phyloP scores from a whole-genome alignment of 139 green algal species.

The Haematococcus lacustris region DNA sequence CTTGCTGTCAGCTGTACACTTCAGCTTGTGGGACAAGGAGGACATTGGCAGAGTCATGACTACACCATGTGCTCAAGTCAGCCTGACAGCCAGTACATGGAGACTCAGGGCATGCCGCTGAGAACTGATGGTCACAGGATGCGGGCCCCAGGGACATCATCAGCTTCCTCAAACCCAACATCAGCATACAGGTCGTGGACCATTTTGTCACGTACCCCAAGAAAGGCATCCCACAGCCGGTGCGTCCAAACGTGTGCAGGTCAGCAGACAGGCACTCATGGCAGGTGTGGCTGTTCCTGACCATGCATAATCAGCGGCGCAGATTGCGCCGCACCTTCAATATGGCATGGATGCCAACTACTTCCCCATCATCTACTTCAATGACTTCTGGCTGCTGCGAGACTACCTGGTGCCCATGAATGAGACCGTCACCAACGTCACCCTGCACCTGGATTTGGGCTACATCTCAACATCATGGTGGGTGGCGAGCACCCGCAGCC shows the following conservation, averaged over 20 bases:
- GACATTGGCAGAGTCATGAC: no score
- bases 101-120: no score
- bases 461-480: constrained; percentile 56
- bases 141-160: constrained; percentile 31
- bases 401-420: constrained; percentile 66
- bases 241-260: no score
- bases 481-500: no score
- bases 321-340: constrained; percentile 13
- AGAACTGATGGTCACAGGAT: no score
- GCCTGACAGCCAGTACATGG: no score
- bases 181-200: constrained; percentile 80
- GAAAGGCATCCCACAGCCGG: constrained; percentile 20
- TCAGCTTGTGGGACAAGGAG: no score
- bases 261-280: no score
- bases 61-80: no score
- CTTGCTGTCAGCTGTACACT: no score
- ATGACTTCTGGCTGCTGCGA: constrained; percentile 57
- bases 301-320: not conserved
- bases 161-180: constrained; percentile 75
- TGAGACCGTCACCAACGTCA: constrained; percentile 50
- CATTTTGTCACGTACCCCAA: constrained; percentile 53
- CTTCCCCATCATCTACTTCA: constrained; percentile 53
- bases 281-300: no score
- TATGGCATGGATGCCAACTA: constrained; percentile 31
- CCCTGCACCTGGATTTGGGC: constrained; percentile 57